These are phyloP conservation scores for Isochrysis galbana DNA, from an alignment of 78 protist species.

Conservation along the genomic window DNA sequence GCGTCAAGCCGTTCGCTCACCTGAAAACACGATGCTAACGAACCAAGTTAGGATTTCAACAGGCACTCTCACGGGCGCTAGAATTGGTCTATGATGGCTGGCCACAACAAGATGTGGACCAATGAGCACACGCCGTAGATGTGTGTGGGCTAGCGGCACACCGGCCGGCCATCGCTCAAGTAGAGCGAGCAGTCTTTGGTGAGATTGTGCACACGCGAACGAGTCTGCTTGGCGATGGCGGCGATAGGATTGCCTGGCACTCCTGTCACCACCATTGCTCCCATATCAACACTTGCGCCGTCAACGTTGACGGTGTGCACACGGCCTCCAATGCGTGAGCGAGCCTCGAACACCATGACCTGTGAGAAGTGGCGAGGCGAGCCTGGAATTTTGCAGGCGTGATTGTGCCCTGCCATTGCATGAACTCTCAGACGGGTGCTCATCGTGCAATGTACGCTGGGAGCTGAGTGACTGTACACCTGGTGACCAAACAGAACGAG, in stretches of 20 bases:
- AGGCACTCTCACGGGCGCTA: too few species aligned
- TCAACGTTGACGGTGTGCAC: neutral
- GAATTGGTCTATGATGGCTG: too few species aligned
- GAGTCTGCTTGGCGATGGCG: neutral
- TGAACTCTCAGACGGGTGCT: neutral
- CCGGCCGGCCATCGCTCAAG: neutral
- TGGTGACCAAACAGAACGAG: constrained; percentile 26
- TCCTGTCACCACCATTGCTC: constrained; percentile 34
- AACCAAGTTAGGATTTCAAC: too few species aligned
- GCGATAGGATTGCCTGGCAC: constrained; percentile 5
- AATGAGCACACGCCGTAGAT: too few species aligned
- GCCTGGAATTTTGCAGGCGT: too few species aligned
- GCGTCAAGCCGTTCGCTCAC: neutral
- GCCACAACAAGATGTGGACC: too few species aligned
- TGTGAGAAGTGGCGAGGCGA: too few species aligned
- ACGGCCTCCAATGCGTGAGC: constrained; percentile 30
- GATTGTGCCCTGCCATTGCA: too few species aligned
- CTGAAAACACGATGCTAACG: too few species aligned
- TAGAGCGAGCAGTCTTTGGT: neutral
- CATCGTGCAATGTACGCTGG: neutral
- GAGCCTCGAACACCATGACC: constrained; percentile 39
- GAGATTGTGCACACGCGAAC: neutral
- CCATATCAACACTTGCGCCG: neutral
- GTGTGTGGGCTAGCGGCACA: too few species aligned
- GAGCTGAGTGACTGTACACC: neutral